A percentile compares a stretch with the other conserved stretches of the same genome.
Evolutionary conservation across 139 green algal species (phyloP).

Genomic region (Micromonas pusilla): DNA sequence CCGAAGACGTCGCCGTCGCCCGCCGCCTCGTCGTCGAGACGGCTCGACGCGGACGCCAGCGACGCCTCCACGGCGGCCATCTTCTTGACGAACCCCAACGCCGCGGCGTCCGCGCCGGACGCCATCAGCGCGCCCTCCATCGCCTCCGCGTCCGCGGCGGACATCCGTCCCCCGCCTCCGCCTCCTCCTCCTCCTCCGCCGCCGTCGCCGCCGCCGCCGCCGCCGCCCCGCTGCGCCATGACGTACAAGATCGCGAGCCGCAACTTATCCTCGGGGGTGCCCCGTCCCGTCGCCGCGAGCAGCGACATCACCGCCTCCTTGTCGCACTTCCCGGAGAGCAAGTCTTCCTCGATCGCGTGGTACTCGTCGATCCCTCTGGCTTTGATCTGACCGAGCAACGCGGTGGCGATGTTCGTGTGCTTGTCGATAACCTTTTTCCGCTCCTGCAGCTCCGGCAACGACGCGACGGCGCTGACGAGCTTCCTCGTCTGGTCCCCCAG

Average conservation of each 20-base stretch:
- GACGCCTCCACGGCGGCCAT: constrained; percentile 80
- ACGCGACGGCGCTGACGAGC: constrained; percentile 43
- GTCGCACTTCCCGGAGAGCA: constrained; percentile 70
- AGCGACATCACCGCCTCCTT: constrained; percentile 42
- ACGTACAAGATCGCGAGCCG: constrained; percentile 81
- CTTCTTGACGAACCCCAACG: constrained; percentile 78
- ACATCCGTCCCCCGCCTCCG: background rate
- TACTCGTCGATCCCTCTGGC: constrained; percentile 66
- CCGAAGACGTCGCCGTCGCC: constrained; percentile 62
- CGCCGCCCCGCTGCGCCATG: constrained; percentile 46
- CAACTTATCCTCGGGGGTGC: constrained; percentile 76
- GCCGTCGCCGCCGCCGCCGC: constrained; percentile 42
- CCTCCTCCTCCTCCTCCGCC: constrained; percentile 23
- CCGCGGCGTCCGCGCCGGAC: constrained; percentile 59
- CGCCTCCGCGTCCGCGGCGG: constrained; percentile 34
- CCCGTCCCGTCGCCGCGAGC: constrained; percentile 19
- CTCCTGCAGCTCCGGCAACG: constrained; percentile 53
- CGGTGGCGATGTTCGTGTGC: constrained; percentile 93
- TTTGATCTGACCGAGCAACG: constrained; percentile 82
- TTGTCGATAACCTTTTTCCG: constrained; percentile 92
- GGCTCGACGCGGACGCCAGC: constrained; percentile 17
- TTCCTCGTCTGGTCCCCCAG: constrained; percentile 17
- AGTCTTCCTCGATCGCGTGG: constrained; percentile 75
- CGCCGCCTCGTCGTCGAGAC: constrained; percentile 22
- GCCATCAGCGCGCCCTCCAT: constrained; percentile 50